Evolutionary conservation across 371 early-diverging fungal species (phyloP).

Genomic region (Mucor sp.): DNA sequence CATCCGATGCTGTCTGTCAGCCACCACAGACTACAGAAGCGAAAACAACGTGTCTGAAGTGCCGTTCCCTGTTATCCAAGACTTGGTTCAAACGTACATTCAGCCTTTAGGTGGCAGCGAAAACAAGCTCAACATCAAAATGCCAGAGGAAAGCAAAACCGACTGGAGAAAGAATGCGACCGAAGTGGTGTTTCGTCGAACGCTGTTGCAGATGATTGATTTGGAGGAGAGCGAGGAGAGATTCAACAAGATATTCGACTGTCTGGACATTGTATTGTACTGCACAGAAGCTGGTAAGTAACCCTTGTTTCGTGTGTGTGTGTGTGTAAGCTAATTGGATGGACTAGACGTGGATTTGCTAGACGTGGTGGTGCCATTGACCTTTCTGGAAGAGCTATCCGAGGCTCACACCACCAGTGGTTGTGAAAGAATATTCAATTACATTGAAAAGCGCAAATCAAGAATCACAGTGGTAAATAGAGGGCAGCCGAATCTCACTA

Average conservation of each 20-base stretch:
- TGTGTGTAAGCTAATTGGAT: neutral
- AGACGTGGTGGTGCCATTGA: slow-evolving; percentile 54
- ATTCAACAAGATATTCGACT: slow-evolving; percentile 32
- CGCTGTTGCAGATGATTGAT: slow-evolving; percentile 31
- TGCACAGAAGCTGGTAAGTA: slow-evolving; percentile 37
- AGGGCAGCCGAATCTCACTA: neutral
- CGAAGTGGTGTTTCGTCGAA: slow-evolving; percentile 38
- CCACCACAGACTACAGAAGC: slow-evolving; percentile 6
- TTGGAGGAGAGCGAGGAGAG: slow-evolving; percentile 25
- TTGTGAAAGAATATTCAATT: slow-evolving; percentile 63
- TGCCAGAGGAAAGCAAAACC: slow-evolving; percentile 8
- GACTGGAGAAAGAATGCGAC: slow-evolving; percentile 50
- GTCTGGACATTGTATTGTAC: slow-evolving; percentile 39
- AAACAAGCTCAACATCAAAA: slow-evolving; percentile 16
- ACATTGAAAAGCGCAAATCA: slow-evolving; percentile 60
- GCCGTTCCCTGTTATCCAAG: slow-evolving; percentile 17
- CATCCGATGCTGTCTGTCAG: slow-evolving; percentile 12
- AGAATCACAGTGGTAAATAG: slow-evolving; percentile 58
- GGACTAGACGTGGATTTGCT: slow-evolving; percentile 28
- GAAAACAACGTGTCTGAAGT: neutral
- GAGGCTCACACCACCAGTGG: slow-evolving; percentile 67
- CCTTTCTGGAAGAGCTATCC: slow-evolving; percentile 66
- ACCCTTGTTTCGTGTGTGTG: neutral
- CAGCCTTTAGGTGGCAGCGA: slow-evolving; percentile 26
- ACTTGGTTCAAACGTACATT: slow-evolving; percentile 19